phyloP scores from a whole-genome alignment of 805 yeast genomes.

The Cyberlindnera maclurae region DNA sequence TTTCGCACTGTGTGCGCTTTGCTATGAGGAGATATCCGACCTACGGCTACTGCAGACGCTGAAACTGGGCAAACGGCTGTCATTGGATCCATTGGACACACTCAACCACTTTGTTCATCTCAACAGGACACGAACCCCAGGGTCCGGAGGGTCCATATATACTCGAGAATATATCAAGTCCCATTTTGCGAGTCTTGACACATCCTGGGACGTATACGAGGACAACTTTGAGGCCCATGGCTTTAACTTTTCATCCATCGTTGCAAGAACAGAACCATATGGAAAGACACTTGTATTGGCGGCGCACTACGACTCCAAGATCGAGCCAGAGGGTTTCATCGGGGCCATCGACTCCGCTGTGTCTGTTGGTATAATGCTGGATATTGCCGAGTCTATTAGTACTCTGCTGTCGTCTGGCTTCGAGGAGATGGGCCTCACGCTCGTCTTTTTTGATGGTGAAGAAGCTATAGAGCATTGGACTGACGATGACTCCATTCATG shows the following conservation, averaged over 20 bases:
- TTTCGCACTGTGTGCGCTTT: not conserved
- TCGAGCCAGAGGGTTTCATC: slow-evolving; percentile 44
- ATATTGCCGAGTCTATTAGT: slow-evolving; percentile 28
- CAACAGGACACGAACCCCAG: slow-evolving; percentile 36
- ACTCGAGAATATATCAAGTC: slow-evolving; percentile 31
- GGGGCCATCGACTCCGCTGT: slow-evolving; percentile 59
- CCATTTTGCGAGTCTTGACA: slow-evolving; percentile 26
- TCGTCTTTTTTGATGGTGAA: slow-evolving; percentile 55
- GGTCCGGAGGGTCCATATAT: slow-evolving; percentile 31
- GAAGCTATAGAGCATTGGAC: slow-evolving; percentile 53
- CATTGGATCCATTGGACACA: slow-evolving; percentile 9
- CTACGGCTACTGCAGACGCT: slow-evolving; percentile 2
- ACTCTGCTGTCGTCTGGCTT: slow-evolving; percentile 7
- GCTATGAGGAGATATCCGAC: slow-evolving; percentile 5
- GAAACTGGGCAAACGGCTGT: slow-evolving; percentile 9
- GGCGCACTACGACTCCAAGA: slow-evolving; percentile 48
- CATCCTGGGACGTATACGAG: slow-evolving; percentile 23
- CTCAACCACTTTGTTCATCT: slow-evolving; percentile 24
- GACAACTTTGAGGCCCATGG: slow-evolving; percentile 32
- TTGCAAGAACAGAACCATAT: slow-evolving; percentile 24
- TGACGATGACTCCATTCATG: slow-evolving; percentile 46
- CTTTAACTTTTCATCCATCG: slow-evolving; percentile 31
- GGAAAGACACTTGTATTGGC: slow-evolving; percentile 29
- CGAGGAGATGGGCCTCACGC: slow-evolving; percentile 31
- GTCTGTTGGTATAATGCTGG: slow-evolving; percentile 46